Conservation (phyloP, 805 yeast genomes). For the Candida sithepensis region DNA sequence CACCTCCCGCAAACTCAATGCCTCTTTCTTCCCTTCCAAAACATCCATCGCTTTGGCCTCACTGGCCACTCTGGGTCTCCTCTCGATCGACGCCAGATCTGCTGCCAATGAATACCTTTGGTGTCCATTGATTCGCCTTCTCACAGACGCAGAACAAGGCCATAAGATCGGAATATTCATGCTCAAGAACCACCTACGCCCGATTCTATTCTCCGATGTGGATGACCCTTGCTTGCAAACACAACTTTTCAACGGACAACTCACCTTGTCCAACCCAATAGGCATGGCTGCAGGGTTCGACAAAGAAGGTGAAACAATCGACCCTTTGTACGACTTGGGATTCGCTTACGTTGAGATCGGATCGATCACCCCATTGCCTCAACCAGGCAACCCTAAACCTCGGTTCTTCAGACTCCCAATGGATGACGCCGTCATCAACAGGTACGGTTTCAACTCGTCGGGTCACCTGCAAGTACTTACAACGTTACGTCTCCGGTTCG, state of each 20-base stretch:
- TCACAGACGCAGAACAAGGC: conserved; percentile 82
- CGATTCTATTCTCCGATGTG: conserved; percentile 52
- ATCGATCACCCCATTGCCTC: conserved; percentile 87
- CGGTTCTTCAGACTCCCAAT: conserved; percentile 80
- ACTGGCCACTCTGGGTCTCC: conserved; percentile 39
- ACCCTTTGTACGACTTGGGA: conserved; percentile 71
- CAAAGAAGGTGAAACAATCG: conserved; percentile 89
- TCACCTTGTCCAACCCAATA: conserved; percentile 67
- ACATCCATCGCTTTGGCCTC: conserved; percentile 21
- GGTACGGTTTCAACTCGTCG: conserved; percentile 91
- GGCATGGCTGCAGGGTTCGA: conserved; percentile 97
- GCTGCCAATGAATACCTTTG: conserved; percentile 75
- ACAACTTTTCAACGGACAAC: conserved; percentile 49
- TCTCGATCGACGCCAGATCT: conserved; percentile 76
- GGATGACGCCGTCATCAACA: conserved; percentile 88
- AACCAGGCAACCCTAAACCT: conserved; percentile 93
- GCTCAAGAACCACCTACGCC: conserved; percentile 67
- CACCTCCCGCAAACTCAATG: not conserved
- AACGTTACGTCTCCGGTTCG: conserved; percentile 62
- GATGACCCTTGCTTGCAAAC: conserved; percentile 46
- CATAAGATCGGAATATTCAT: conserved; percentile 71
- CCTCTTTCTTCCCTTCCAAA: conserved; percentile 5
- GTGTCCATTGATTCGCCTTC: conserved; percentile 69
- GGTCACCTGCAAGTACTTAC: conserved; percentile 78
- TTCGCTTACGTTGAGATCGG: conserved; percentile 92